Evolutionary conservation across 169 alveolate species (phyloP).

Genomic region (Plasmodium yoelii): DNA sequence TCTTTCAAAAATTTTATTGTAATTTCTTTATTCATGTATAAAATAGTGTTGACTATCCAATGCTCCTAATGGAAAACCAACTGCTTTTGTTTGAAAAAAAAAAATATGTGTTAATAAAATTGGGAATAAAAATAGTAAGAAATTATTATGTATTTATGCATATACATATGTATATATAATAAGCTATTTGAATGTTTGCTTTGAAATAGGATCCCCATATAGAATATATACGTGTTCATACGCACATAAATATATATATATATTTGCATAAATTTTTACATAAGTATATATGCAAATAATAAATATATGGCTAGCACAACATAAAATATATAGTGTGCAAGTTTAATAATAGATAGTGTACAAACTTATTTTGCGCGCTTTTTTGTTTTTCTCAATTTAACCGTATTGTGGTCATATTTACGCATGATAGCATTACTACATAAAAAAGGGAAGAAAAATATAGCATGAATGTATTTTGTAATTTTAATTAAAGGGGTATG

Average conservation of each 20-base stretch:
- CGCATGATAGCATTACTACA: conserved; percentile 77
- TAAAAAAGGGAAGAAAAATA: conserved; percentile 24
- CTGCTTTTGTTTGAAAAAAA: conserved; percentile 70
- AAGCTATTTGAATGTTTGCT: neutral
- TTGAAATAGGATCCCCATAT: neutral
- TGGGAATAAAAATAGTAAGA: neutral
- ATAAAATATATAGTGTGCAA: neutral
- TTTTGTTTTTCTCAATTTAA: conserved; percentile 56
- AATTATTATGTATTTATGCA: neutral
- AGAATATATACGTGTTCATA: neutral
- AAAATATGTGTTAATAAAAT: conserved; percentile 34
- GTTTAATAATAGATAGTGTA: neutral
- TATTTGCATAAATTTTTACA: neutral
- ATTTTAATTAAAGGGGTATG: neutral
- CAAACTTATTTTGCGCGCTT: neutral
- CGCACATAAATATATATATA: neutral
- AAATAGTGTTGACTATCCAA: conserved; percentile 57
- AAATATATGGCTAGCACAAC: conserved; percentile 2
- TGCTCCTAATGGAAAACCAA: conserved; percentile 81
- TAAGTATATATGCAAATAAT: neutral
- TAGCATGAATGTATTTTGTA: neutral
- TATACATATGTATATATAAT: neutral
- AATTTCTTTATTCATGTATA: conserved; percentile 9
- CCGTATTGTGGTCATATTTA: conserved; percentile 79
- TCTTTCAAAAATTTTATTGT: conserved; percentile 10